Base-by-base conservation (phyloP, 257 asterid species). In the Nicotiana paniculata region DNA sequence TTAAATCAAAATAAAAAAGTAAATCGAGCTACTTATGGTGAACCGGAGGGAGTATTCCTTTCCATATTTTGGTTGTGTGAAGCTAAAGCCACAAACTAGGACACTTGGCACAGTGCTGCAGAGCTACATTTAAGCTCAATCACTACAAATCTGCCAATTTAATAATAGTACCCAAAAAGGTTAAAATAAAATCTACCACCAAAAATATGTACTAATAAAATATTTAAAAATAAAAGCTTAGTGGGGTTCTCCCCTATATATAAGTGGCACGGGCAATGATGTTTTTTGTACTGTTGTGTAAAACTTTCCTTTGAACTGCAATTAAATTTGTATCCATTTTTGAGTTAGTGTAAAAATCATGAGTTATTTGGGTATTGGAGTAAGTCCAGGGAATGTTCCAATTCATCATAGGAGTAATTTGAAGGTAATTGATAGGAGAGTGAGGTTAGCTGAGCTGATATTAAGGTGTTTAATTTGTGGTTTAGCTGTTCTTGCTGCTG, bases 291-390 rank as follows among this genome's bases (percentile, higher is more conserved):
- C 4, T 39, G 51, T 26, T 3, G 26, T 6, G 7, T 6, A 46
- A 46, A 35, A 48, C 48, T 17, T 48, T n/a, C 9, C 64, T 58
- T 11, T 58, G n/a, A 58, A 57, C 28, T 58, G 11, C 18, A 24
- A 0, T 1, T 53, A 24, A 8, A 4, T 9, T 79, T 54, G 33
- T 55, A 9, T 32, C 3, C 68, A 32, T 43, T 18, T 8, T 5
- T 43, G 62, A 3, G 72, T 4, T 46, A 46, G 46, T 16, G n/a
- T 65, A 24, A 28, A 24, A n/a, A 83, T 66, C 59, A 94, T 93
- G 97, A 93, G 93, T 86, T 92, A 91, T 72, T 89, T 93, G 85
- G 97, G 97, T 68, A 95, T 94, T 76, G 99, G 98, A n/a, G 97
- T 93, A 85, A 96, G 98, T 75, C 98, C 98, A 32, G 97, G 99